Conservation (phyloP, 2,329 filamentous ascomycete genomes). For the Monosporascus sp. region DNA sequence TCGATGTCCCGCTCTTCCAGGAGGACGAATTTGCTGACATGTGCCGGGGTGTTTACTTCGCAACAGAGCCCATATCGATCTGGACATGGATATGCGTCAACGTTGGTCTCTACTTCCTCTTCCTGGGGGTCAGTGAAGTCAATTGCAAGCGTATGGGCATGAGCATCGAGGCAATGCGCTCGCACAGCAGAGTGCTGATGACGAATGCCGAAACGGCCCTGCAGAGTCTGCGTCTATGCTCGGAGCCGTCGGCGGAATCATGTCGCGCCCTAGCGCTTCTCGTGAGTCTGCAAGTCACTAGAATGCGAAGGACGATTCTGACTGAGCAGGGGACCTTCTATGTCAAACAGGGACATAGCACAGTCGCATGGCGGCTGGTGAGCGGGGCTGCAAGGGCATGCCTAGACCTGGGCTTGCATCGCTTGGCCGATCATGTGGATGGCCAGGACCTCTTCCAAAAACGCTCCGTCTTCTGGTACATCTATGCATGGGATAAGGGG, state of each 20-base stretch:
- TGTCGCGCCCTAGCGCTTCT: conserved; percentile 22
- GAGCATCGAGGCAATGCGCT: conserved; percentile 7
- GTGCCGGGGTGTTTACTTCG: conserved; percentile 23
- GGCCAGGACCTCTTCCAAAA: conserved; percentile 3
- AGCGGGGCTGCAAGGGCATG: conserved; percentile 18
- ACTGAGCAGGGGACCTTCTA: conserved; percentile 19
- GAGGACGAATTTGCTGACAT: conserved; percentile 21
- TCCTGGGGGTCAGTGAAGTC: conserved; percentile 6
- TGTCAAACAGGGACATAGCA: conserved; percentile 20
- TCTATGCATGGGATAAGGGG: conserved; percentile 24
- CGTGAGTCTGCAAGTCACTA: conserved; percentile 10
- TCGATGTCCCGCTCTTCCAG: conserved; percentile 18
- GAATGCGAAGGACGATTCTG: conserved; percentile 1
- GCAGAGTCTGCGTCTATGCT: conserved; percentile 22
- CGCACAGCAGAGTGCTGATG: conserved; percentile 8
- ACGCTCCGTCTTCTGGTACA: conserved; percentile 21
- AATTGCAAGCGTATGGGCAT: conserved; percentile 9
- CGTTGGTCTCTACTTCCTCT: conserved; percentile 20
- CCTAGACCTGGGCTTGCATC: conserved; percentile 24
- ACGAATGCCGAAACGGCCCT: conserved; percentile 19
- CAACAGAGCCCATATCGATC: conserved; percentile 21
- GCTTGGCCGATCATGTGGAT: conserved; percentile 9
- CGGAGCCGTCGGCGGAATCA: conserved; percentile 20
- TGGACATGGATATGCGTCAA: conserved; percentile 24
- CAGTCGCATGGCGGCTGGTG: conserved; percentile 23